A percentile compares a stretch with the other conserved stretches of the same genome.
Conservation (phyloP, 495 filamentous ascomycete genomes). For the Talaromyces nanjingensis region DNA sequence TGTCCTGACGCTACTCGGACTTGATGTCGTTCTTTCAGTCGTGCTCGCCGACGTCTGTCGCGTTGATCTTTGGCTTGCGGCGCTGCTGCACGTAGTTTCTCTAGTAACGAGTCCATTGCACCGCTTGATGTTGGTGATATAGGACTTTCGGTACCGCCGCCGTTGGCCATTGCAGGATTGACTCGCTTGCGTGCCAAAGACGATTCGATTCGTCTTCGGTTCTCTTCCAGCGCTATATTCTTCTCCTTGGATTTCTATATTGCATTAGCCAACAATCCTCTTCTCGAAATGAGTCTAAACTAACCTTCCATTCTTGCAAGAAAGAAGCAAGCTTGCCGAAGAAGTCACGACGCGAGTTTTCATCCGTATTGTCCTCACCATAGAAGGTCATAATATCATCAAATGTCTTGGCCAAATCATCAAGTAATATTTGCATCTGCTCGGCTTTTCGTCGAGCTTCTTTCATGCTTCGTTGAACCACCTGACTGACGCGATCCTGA, state of each 20-base stretch:
- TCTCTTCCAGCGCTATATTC: conserved; percentile 80
- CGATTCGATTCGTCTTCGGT: conserved; percentile 73
- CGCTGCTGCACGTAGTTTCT: conserved; percentile 90
- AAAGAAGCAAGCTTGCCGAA: conserved; percentile 92
- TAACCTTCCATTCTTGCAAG: conserved; percentile 84
- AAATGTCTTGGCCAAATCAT: conserved; percentile 85
- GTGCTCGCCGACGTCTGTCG: conserved; percentile 77
- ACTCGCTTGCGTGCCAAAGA: conserved; percentile 85
- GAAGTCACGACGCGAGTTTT: conserved; percentile 92
- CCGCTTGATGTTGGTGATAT: conserved; percentile 72
- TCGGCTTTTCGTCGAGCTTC: conserved; percentile 93
- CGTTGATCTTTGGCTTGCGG: conserved; percentile 82
- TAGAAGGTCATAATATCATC: conserved; percentile 97
- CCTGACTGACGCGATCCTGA: conserved; percentile 85
- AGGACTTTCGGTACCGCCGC: conserved; percentile 37
- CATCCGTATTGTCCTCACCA: conserved; percentile 87
- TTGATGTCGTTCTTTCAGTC: conserved; percentile 85
- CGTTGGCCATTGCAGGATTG: conserved; percentile 50
- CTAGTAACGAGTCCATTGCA: conserved; percentile 93
- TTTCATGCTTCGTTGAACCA: conserved; percentile 92
- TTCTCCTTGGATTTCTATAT: conserved; percentile 79
- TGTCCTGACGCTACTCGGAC: conserved; percentile 86
- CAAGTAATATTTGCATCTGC: conserved; percentile 88
- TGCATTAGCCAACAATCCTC: conserved; percentile 7
- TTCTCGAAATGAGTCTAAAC: conserved; percentile 14